Base-by-base conservation (phyloP, 306 rosid species). In the Lotus japonicus region DNA sequence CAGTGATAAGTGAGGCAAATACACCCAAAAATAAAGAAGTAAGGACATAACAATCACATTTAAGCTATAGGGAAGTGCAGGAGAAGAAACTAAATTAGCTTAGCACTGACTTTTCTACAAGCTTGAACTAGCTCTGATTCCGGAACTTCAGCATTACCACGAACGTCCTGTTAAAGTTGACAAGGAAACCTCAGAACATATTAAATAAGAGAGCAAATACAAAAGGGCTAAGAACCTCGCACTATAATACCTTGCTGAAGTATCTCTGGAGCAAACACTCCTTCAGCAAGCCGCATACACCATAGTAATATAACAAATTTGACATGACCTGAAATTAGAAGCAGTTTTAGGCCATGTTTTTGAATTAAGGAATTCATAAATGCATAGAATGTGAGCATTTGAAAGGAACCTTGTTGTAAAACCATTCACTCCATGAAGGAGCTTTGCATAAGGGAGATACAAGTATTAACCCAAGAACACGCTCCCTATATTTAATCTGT, bases 51-150 rank as follows among this genome's bases (percentile, higher is more conserved):
- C 36, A 56, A 16, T 56, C 56, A 77, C 14, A 64, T 54, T 74
- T 68, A 60, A 79, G 66, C 52, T 15, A 57, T 23, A 17, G 33
- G 43, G 68, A 19, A 78, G 72, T 52, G 56, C 6, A 59, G 53
- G 19, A 11, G 35, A 57, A 10, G 11, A 58, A 45, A 46, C 38
- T 57, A 42, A 73, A 64, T 55, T 56, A 62, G 77, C 57, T 39
- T 23, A 67, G 64, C 68, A 85, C 90, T 77, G 26, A 92, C 98
- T 72, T 79, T 89, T 85, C 89, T 77, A 86, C 96, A 89, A 28
- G 98, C 96, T 84, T 87, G 96, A 76, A 87, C 98, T 38, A 89
- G 82, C 82, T 92, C 96, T 0, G 98, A 89, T 80, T 92, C 98
- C 21, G 92, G 90, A 71, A 89, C 82, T 84, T 89, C 96, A 4